Base-by-base conservation (phyloP, 805 yeast species). In the Ogataea chonburiensis region DNA sequence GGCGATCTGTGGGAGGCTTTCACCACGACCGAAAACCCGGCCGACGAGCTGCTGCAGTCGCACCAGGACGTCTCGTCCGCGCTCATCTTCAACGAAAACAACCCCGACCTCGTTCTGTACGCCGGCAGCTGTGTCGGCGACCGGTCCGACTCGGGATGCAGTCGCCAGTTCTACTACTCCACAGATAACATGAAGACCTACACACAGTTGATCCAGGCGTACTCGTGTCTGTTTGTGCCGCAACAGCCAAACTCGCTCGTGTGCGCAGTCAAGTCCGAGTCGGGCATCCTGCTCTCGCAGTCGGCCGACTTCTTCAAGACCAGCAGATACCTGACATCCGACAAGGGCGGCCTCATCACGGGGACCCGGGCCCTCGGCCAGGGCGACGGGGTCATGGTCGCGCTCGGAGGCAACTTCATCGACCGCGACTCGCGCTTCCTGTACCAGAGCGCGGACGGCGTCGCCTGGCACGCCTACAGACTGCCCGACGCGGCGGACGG, bases 261-360 rank as follows among this genome's bases (percentile, higher is more conserved):
- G 10, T 78, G 83, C 53, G 52, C 68, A 6, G 45, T 58, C 17
- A 67, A 66, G 38, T 70, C 70, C 39, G 64, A 63, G 7, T 49
- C 58, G 4, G 63, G 61, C 16, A 66, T 73, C 0, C 37, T 40
- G 5, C 52, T 78, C 20, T 59, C 64, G 10, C 48, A 49, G 11
- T 66, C 79, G 0, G 46, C 57, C n/a, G 72, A 76, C 47, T 73
- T 64, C 53, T 75, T 73, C 56, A 51, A 60, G 24, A 45, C 65
- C 1, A 44, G 43, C n/a, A 55, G 56, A 20, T 55, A 49, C 23
- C 49, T 53, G 14, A 45, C 64, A 19, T 48, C 58, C n/a, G 30
- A 34, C 9, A 56, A 58, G 5, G 64, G 59, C 21, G 64, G 66
- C 7, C 36, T 58, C 17, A 37, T 64, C 18, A 49, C 57, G 5